Evolutionary conservation across 257 asterid species (phyloP), one percentile per base, ranked within the genome.

Genomic region (Orobanche coerulescens): DNA sequence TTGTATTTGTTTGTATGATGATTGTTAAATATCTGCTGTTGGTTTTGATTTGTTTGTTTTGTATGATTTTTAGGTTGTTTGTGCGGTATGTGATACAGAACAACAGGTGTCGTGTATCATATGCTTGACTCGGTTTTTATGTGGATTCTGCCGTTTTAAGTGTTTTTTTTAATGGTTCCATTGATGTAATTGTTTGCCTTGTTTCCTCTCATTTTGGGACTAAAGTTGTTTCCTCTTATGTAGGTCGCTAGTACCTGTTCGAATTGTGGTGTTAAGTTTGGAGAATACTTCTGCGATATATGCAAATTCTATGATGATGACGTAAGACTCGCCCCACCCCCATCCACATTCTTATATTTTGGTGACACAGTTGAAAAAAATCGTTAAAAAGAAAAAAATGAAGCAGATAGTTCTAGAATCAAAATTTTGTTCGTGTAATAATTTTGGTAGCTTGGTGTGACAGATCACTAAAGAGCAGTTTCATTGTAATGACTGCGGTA

Each of bases 401-500:
- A 57, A 34, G 39, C 58, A 34, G 46, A 62, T 56, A 6, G 31
- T 49, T 62, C 54, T 64, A 48, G 59, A 61, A 46, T 61, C 43
- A 31, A 28, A 22, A 26, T 46, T 13, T 52, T 61, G 61, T 33
- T 65, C 31, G 36, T 64, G 48, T 67, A 16, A 70, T 68, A 51
- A 67, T 30, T 19, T 37, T 52, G 55, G 33, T 71, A 47, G 47
- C 61, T 70, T 74, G 65, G 47, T 58, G 67, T 73, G 67, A 48
- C 81, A 85, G 97, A 74, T 71, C 62, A 46, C 61, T 19, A 91
- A 85, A 78, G 50, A 70, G 31, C 96, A 87, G 78, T 91, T 83
- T 66, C 97, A 91, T 63, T 91, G 98, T 68, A 71, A 62, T 76
- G 96, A 88, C 40, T 91, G 98, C 52, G 95, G 98, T 64, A 91